Percentiles rank a stretch among this genome's conserved stretches.
phyloP scores from a whole-genome alignment of 176 grass and related monocot species.

The Avena atlantica region DNA sequence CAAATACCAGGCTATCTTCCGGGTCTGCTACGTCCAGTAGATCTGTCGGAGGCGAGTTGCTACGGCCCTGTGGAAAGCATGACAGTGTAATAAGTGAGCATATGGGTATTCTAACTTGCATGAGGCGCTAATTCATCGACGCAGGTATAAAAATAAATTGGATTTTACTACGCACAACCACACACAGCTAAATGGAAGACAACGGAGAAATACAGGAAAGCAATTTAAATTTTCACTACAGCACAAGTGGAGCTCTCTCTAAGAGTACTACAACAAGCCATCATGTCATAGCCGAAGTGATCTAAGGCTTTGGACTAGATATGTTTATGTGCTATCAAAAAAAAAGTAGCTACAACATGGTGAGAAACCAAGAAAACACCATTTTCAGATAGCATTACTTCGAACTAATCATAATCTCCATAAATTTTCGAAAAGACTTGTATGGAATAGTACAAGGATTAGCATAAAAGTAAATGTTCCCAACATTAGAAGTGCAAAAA shows the following conservation, averaged over 20 bases:
- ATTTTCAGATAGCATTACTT: not conserved
- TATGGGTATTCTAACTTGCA: not conserved
- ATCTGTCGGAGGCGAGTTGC: constrained; percentile 21
- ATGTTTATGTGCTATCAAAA: not conserved
- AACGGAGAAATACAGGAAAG: not conserved
- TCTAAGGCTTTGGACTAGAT: not conserved
- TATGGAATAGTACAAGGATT: not conserved
- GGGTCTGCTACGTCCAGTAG: constrained; percentile 37
- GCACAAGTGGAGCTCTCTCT: not conserved
- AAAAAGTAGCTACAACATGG: not conserved
- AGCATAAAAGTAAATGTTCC: not conserved
- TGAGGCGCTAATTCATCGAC: not conserved
- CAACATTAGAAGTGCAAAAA: not conserved
- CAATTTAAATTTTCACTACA: not conserved
- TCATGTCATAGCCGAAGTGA: not conserved
- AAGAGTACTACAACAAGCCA: not conserved
- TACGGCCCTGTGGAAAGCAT: constrained; percentile 28
- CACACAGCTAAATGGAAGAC: constrained; percentile 1
- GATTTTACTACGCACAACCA: not conserved
- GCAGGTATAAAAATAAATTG: not conserved
- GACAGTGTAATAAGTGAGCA: constrained; percentile 3
- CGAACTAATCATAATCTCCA: not conserved
- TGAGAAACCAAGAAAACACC: not conserved
- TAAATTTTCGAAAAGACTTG: not conserved
- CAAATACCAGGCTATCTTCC: constrained; percentile 57